Conservation (phyloP, 73 alveolate genomes). For the Paraurostyla sp. region DNA sequence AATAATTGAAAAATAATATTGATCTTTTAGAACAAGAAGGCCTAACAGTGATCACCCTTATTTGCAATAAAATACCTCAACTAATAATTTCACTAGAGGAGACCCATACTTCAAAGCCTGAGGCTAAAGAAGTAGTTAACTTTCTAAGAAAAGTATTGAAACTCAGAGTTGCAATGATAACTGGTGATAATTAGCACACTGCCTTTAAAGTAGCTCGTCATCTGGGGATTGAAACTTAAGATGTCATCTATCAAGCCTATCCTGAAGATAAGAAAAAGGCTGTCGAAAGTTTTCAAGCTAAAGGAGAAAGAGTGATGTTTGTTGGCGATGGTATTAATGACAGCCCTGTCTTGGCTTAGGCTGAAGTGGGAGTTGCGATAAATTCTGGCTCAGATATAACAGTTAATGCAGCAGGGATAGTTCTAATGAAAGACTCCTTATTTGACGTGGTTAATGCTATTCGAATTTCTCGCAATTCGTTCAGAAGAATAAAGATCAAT, state of each 20-base stretch:
- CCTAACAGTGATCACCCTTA: constrained; percentile 72
- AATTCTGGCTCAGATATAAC: constrained; percentile 92
- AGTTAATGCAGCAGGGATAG: constrained; percentile 87
- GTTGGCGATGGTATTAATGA: constrained; percentile 98
- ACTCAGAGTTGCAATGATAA: constrained; percentile 78
- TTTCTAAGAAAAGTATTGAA: constrained; percentile 65
- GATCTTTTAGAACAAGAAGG: constrained; percentile 80
- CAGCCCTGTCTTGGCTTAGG: constrained; percentile 91
- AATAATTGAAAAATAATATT: constrained; percentile 1
- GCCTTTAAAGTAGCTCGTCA: constrained; percentile 81
- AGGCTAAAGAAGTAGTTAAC: constrained; percentile 65
- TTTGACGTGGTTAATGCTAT: constrained; percentile 70
- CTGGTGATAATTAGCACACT: constrained; percentile 88
- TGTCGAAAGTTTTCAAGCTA: constrained; percentile 47
- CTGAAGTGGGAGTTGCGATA: constrained; percentile 96
- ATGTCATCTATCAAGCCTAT: constrained; percentile 81
- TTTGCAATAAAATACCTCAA: constrained; percentile 61
- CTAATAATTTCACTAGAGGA: constrained; percentile 75
- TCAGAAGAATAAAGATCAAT: constrained; percentile 77
- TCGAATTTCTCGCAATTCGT: constrained; percentile 48
- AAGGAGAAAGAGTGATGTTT: constrained; percentile 79
- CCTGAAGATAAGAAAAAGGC: constrained; percentile 84
- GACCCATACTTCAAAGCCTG: constrained; percentile 67
- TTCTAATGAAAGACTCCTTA: constrained; percentile 74
- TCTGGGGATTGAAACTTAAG: constrained; percentile 72